Percentiles rank a stretch among this genome's conserved stretches.
Evolutionary conservation across 2,329 filamentous ascomycete genomes (phyloP).

Genomic region (Colletotrichum higginsianum): DNA sequence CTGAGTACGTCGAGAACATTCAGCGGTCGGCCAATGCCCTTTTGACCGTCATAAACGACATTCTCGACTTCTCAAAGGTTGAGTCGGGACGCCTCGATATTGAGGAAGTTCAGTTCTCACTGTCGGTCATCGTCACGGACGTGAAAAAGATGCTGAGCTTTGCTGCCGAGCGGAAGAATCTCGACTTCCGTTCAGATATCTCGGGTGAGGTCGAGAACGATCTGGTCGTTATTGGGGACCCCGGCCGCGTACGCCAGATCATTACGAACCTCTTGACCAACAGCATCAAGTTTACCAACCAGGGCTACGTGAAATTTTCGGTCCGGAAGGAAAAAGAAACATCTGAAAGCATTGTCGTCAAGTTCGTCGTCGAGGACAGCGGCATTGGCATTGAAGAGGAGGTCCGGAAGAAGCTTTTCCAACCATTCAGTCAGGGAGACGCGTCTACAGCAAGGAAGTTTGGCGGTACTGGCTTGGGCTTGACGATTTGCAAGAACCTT

Average conservation of each 20-base stretch:
- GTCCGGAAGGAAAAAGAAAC: conserved; percentile 76
- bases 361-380: conserved; percentile 82
- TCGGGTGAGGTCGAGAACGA: conserved; percentile 74
- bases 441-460: conserved; percentile 85
- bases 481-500: conserved; percentile 87
- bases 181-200: conserved; percentile 79
- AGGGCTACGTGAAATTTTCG: conserved; percentile 77
- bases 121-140: conserved; percentile 81
- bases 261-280: conserved; percentile 85
- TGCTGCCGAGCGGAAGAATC: conserved; percentile 83
- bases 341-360: conserved; percentile 75
- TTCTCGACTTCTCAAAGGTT: conserved; percentile 90
- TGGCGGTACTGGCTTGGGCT: conserved; percentile 82
- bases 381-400: conserved; percentile 88
- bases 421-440: conserved; percentile 87
- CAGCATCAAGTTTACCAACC: conserved; percentile 81
- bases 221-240: conserved; percentile 88
- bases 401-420: conserved; percentile 80
- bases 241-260: conserved; percentile 86
- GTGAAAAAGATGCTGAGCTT: conserved; percentile 91
- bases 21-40: conserved; percentile 85
- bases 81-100: conserved; percentile 84
- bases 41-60: conserved; percentile 91
- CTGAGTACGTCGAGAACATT: conserved; percentile 83
- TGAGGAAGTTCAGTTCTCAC: conserved; percentile 84